Conservation (phyloP, 1,284 basidiomycete species). For the Heterobasidion occidentale region DNA sequence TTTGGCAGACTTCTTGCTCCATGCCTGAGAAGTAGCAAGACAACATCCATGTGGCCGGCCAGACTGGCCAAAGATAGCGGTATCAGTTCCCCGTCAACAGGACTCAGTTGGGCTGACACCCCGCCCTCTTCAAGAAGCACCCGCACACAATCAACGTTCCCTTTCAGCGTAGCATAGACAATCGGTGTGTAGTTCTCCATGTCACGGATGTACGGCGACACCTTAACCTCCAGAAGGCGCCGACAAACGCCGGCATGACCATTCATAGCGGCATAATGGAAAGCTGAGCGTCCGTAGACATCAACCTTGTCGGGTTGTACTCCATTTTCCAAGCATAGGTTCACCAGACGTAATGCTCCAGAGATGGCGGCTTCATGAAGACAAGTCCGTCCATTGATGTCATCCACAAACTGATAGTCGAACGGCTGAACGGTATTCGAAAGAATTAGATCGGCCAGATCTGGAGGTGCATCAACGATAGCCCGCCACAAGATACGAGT, state of each 20-base stretch:
- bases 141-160: constrained; percentile 75
- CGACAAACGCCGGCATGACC: constrained; percentile 77
- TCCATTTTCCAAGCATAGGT: constrained; percentile 72
- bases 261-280: constrained; percentile 96
- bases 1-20: constrained; percentile 81
- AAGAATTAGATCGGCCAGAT: constrained; percentile 70
- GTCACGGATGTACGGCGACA: constrained; percentile 70
- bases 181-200: constrained; percentile 93
- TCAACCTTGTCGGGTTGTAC: constrained; percentile 68
- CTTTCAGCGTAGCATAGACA: constrained; percentile 87
- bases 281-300: constrained; percentile 86
- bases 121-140: constrained; percentile 67
- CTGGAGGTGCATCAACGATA: constrained; percentile 71
- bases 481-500: constrained; percentile 90
- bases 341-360: constrained; percentile 75
- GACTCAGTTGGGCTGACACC: constrained; percentile 49
- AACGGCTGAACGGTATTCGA: constrained; percentile 58
- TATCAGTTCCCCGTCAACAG: constrained; percentile 65
- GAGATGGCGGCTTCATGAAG: constrained; percentile 92
- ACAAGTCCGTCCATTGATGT: constrained; percentile 94
- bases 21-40: constrained; percentile 67
- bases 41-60: constrained; percentile 84
- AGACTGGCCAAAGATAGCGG: constrained; percentile 91
- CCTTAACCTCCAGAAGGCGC: constrained; percentile 64
- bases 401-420: constrained; percentile 90